Percentiles rank a stretch among this genome's conserved stretches.
Conservation (phyloP, 305 asterid species). For the Fraxinus xanthoxyloides region DNA sequence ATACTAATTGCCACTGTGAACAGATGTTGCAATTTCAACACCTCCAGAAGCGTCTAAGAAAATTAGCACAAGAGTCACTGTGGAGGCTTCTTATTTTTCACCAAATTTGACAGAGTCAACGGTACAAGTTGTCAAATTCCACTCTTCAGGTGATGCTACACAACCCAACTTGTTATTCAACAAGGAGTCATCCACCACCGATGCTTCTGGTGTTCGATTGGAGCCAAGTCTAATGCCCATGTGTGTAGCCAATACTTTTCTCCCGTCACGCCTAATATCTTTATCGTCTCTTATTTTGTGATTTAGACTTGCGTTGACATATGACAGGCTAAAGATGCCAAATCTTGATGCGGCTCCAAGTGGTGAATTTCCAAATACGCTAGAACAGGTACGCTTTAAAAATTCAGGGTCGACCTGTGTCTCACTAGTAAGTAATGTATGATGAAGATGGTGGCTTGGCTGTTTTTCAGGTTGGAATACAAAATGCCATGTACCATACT, state of each 20-base stretch:
- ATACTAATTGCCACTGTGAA: conserved; percentile 18
- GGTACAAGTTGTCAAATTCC: conserved; percentile 27
- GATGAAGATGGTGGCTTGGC: conserved; percentile 8
- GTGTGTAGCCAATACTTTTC: conserved; percentile 26
- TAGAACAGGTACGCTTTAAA: conserved; percentile 36
- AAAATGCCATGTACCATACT: conserved; percentile 23
- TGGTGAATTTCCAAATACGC: conserved; percentile 26
- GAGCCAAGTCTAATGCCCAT: conserved; percentile 24
- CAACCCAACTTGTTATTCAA: conserved; percentile 25
- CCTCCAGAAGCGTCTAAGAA: conserved; percentile 20
- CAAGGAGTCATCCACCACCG: conserved; percentile 22
- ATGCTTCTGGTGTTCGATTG: conserved; percentile 22
- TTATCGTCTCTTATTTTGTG: conserved; percentile 15
- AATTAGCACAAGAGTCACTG: conserved; percentile 23
- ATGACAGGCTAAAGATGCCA: conserved; percentile 34
- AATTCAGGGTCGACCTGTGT: conserved; percentile 1
- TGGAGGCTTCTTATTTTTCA: conserved; percentile 21
- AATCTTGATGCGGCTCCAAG: conserved; percentile 17
- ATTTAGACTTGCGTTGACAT: not conserved
- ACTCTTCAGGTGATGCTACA: conserved; percentile 25
- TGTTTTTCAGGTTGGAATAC: conserved; percentile 40
- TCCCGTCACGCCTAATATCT: not conserved
- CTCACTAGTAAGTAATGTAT: not conserved
- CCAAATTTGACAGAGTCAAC: conserved; percentile 30
- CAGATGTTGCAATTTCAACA: conserved; percentile 23